Conservation (phyloP, 805 yeast genomes). For the Wickerhamiella occidentalis region DNA sequence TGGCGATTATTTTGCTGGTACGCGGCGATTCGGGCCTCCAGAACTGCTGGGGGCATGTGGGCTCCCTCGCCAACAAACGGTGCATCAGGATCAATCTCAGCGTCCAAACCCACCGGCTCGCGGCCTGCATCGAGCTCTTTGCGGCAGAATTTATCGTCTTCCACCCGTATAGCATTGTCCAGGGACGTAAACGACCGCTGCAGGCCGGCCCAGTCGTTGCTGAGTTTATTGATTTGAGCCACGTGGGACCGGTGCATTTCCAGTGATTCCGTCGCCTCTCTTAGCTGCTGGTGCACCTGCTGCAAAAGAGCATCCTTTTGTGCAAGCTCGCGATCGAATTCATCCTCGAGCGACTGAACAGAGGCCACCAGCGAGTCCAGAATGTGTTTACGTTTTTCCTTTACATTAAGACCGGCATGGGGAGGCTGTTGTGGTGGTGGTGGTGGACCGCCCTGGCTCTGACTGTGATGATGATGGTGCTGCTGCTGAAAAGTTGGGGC, state of each 20-base stretch:
- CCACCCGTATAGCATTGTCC: constrained; percentile 51
- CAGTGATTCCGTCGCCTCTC: constrained; percentile 43
- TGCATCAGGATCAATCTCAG: constrained; percentile 74
- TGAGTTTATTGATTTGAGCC: constrained; percentile 6
- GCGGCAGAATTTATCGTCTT: constrained; percentile 41
- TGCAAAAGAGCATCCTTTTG: constrained; percentile 42
- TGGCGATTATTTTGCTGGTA: constrained; percentile 57
- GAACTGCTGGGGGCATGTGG: constrained; percentile 20
- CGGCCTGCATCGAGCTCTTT: constrained; percentile 27
- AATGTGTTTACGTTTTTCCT: constrained; percentile 32
- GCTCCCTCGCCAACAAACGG: constrained; percentile 48
- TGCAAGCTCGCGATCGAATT: constrained; percentile 46
- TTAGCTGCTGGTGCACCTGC: constrained; percentile 42
- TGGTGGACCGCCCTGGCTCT: not conserved
- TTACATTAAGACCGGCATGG: constrained; percentile 7
- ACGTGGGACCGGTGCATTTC: constrained; percentile 10
- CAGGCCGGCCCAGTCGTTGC: constrained; percentile 29
- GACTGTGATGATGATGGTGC: not conserved
- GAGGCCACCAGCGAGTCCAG: constrained; percentile 41
- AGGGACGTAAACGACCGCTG: constrained; percentile 46
- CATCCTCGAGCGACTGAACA: constrained; percentile 41
- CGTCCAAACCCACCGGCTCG: constrained; percentile 29
- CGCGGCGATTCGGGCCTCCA: constrained; percentile 66
- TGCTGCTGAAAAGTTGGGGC: not conserved
- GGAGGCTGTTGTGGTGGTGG: not conserved